Evolutionary conservation across 2,329 filamentous ascomycete genomes (phyloP), one percentile per base, ranked within the genome.

Genomic region (Ceratocystiopsis sp.): DNA sequence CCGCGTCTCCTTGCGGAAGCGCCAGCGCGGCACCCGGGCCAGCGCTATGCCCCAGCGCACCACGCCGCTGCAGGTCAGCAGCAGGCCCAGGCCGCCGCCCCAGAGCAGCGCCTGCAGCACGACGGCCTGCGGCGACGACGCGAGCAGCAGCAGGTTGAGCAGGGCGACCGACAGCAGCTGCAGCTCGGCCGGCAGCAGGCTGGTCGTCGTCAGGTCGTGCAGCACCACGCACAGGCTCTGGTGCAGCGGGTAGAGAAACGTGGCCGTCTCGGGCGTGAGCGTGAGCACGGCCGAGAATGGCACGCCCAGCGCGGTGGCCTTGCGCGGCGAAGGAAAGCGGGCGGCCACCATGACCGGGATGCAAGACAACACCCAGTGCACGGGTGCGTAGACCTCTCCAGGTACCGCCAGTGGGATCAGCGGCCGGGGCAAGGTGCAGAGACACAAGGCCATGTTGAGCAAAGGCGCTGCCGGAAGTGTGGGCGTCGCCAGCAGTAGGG

Each of bases 21-120:
- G 82, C 85, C 89, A 95, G 52, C 78, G 85, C 3, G 91, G 91
- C 16, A 96, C 84, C 45, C 89, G 73, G 41, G 89, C 87, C 47
- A 98, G 64, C 21, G 80, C 73, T 42, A 96, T 80, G 38, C 84
- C 86, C 82, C 84, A 93, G 52, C 71, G 72, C 34, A 96, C 73
- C 13, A 91, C 73, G 29, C 77, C 70, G 29, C 75, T 74, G 55
- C 85, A 93, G 7, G 74, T 64, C 4, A 89, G 62, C 42, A 94
- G 75, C 15, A 93, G 59, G 38, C 75, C 71, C 29, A 95, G 59
- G 1, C 87, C 86, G n/a, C 89, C 79, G 38, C 78, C 67, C 83
- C 84, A 94, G 44, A 95, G 67, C 43, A 96, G 64, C 15, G 81
- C 77, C 62, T 93, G 91, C 40, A 96, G 65, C 48, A 93, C 87